Conservation (phyloP, 257 asterid genomes). For the Salvia splendens region DNA sequence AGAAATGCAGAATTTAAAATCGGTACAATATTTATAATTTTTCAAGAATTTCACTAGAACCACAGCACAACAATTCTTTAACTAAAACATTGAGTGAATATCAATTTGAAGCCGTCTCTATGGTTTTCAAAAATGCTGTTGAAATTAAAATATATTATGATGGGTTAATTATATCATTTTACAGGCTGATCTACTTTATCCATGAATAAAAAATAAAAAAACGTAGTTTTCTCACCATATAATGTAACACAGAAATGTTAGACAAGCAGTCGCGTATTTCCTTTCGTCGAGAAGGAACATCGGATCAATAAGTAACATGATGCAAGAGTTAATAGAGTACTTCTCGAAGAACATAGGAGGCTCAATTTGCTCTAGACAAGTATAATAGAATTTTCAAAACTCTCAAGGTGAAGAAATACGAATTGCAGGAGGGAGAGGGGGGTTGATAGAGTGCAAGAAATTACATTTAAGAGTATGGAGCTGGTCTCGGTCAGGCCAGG, state of each 20-base stretch:
- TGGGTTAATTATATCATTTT: constrained; percentile 3
- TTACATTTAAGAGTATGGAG: constrained; percentile 36
- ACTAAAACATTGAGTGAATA: neutral
- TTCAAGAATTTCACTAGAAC: neutral
- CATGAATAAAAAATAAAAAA: neutral
- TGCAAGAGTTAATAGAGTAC: constrained; percentile 13
- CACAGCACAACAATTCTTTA: neutral
- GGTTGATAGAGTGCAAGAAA: constrained; percentile 20
- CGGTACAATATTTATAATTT: neutral
- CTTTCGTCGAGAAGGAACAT: neutral
- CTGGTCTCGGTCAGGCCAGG: constrained; percentile 31
- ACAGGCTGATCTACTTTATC: constrained; percentile 1
- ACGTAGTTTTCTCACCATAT: neutral
- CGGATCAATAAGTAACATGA: neutral
- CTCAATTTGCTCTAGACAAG: constrained; percentile 16
- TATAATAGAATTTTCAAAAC: neutral
- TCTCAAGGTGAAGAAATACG: constrained; percentile 7
- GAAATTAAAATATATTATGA: neutral
- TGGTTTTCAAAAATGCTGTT: neutral
- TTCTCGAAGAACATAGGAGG: neutral
- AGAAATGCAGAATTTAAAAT: neutral
- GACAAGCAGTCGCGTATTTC: neutral
- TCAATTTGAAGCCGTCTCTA: constrained; percentile 8
- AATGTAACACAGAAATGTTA: neutral
- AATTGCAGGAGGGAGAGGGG: constrained; percentile 3